A percentile compares a stretch with the other conserved stretches of the same genome.
These are phyloP conservation scores for Hypoxylon sp. DNA, from an alignment of 2,329 filamentous ascomycete genomes.

Conservation along the genomic window DNA sequence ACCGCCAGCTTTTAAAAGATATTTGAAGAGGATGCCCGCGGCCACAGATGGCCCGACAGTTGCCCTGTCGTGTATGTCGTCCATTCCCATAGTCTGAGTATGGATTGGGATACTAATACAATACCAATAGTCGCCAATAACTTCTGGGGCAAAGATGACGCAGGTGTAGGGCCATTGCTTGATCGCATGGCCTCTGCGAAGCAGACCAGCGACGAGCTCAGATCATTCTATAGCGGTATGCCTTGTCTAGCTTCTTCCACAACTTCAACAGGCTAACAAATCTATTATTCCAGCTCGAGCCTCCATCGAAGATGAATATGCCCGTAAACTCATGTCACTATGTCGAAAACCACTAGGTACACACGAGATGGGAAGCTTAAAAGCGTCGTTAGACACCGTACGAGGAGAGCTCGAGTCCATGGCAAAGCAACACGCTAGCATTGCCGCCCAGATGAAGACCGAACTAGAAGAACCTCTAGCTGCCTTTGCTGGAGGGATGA, in stretches of 20 bases:
- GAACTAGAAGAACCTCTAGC: slow-evolving; percentile 94
- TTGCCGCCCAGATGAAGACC: slow-evolving; percentile 94
- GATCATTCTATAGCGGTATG: slow-evolving; percentile 86
- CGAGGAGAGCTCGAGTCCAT: slow-evolving; percentile 92
- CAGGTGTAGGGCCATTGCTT: slow-evolving; percentile 90
- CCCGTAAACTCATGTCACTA: slow-evolving; percentile 87
- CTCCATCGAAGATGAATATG: slow-evolving; percentile 96
- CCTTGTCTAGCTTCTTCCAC: neutral
- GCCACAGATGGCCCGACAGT: slow-evolving; percentile 48
- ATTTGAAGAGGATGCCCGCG: slow-evolving; percentile 42
- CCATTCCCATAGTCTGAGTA: neutral
- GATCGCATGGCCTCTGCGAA: slow-evolving; percentile 97
- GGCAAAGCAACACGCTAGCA: slow-evolving; percentile 91
- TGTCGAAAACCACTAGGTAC: slow-evolving; percentile 92
- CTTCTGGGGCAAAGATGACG: slow-evolving; percentile 99
- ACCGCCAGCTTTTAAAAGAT: slow-evolving; percentile 14
- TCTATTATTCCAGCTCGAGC: slow-evolving; percentile 76
- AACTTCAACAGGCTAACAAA: neutral
- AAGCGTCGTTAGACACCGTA: slow-evolving; percentile 86
- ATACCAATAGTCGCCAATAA: slow-evolving; percentile 87
- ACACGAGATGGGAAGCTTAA: slow-evolving; percentile 86
- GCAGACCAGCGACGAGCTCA: slow-evolving; percentile 93
- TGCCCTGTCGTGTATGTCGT: slow-evolving; percentile 51
- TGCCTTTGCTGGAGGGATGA: slow-evolving; percentile 94
- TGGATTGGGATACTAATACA: slow-evolving; percentile 45